Evolutionary conservation across 495 filamentous ascomycete genomes (phyloP), one percentile per base, ranked within the genome.

Genomic region (Apodospora peruviana): DNA sequence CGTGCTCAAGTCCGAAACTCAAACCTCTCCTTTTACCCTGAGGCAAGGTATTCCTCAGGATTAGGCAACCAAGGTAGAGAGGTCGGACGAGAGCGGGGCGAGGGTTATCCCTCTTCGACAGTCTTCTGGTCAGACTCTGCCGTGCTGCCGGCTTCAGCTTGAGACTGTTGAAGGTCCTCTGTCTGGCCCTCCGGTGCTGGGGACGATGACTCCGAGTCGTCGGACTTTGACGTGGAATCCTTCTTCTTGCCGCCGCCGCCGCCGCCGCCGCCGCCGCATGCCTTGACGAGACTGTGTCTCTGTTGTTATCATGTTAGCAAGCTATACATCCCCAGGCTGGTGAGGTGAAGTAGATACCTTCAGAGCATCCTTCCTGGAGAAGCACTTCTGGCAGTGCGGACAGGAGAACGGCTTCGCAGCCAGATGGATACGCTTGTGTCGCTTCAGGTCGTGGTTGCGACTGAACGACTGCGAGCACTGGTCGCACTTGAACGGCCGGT

Each of bases 391-490:
- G 60, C 91, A 98, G 56, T 87, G 84, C n/a, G 73, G 78, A 58
- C 91, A 98, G 1, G 91, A 91, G 65, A 90, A 96, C 0, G 91
- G 91, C 71, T 96, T 96, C 37, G 95, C 87, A 0, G 90, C 87
- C 47, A 96, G 68, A 68, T 98, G 91, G 46, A 98, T 96, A 43
- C 90, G 74, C 67, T 93, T 95, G 60, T 98, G 91, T 45, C 91
- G 81, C 66, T 98, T 98, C 46, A 98, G 71, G 61, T 98, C 93
- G 61, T 98, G 93, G 52, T 98, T 98, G 9, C 91, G 81, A 62
- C 94, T 96, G 76, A 98, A 98, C 47, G 86, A 86, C 61, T 94
- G 88, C 1, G 88, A 83, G 61, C 93, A 98, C 58, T 86, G 74
- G 58, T 96, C 90, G 64, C 91, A 98, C 58, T 91, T 91, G 73